Conservation (phyloP, 148 eudicot species). For the Diospyros lotus region DNA sequence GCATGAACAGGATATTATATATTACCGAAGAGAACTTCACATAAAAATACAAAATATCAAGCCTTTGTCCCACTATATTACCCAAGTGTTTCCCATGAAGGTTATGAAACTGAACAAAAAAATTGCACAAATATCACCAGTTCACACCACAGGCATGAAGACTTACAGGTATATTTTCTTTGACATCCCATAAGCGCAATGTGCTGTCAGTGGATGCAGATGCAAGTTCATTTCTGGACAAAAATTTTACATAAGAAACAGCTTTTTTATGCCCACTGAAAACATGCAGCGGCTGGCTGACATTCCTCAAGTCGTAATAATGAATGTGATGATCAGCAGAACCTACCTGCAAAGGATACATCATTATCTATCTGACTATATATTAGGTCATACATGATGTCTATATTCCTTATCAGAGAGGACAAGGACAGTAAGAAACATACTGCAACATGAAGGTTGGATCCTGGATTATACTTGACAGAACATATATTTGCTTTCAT, state of each 20-base stretch:
- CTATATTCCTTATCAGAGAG: neutral
- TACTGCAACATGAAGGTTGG: conserved; percentile 78
- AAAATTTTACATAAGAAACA: conserved; percentile 86
- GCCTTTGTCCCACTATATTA: no score
- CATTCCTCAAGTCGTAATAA: conserved; percentile 83
- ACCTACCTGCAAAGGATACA: conserved; percentile 58
- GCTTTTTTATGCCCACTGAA: conserved; percentile 81
- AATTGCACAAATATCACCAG: neutral
- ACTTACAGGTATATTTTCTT: conserved; percentile 55
- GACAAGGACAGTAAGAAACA: conserved; percentile 12
- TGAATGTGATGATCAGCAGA: conserved; percentile 92
- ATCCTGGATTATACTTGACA: conserved; percentile 93
- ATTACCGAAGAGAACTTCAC: no score
- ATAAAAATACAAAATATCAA: no score
- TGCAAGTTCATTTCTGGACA: conserved; percentile 77
- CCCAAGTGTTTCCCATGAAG: no score
- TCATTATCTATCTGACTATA: neutral
- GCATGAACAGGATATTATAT: no score
- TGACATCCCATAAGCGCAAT: conserved; percentile 79
- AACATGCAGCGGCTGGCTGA: conserved; percentile 69
- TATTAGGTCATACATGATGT: conserved; percentile 4
- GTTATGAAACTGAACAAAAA: neutral
- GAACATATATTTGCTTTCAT: conserved; percentile 89
- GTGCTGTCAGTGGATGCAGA: conserved; percentile 95
- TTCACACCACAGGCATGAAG: neutral